Base-by-base conservation (phyloP, 2,329 filamentous ascomycete species). In the Pseudogymnoascus sp. region DNA sequence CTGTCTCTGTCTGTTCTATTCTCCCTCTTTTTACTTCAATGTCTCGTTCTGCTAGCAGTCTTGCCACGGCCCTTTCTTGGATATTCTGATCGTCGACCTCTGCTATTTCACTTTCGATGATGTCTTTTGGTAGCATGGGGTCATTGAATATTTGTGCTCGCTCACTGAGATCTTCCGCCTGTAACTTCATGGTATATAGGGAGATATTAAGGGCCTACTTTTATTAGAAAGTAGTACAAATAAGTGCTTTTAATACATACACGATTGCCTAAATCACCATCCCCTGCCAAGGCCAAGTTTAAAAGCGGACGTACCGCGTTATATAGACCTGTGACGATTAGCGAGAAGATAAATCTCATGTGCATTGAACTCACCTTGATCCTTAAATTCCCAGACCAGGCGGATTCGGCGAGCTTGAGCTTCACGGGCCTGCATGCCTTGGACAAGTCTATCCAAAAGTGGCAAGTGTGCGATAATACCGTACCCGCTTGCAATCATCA, bases 401-500 rank as follows among this genome's bases (percentile, higher is more conserved):
- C 44, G 25, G 53, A 67, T 67, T 63, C 64, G 62, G 44, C 53
- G 60, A 44, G 65, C 63, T 42, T 60, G 61, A 62, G 64, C 64
- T 63, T 64, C 46, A 63, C 60, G 42, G 59, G 63, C 59, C 18
- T 62, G 62, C 14, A 59, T 63, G 12, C 65, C 61, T 21, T 64
- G 37, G 16, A 67, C 62, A 11, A 67, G 44, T 42, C 56, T 36
- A 28, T 66, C 59, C 14, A 67, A 44, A 60, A 59, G 28, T 31
- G 28, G 28, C 28, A 31, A 31, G 28, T 31, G 28, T 31, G 28
- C 28, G 28, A 31, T 31, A 40, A 67, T 67, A 28, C 65, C 60
- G 23, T 63, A 66, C 14, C 66, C 60, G n/a, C 60, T 67, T n/a
- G 63, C 65, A 40, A 67, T 36, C 53, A 67, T 67, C 10, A 66